These are phyloP conservation scores for Corynascus novoguineensis DNA, from an alignment of 495 filamentous ascomycete species.

Conservation along the genomic window DNA sequence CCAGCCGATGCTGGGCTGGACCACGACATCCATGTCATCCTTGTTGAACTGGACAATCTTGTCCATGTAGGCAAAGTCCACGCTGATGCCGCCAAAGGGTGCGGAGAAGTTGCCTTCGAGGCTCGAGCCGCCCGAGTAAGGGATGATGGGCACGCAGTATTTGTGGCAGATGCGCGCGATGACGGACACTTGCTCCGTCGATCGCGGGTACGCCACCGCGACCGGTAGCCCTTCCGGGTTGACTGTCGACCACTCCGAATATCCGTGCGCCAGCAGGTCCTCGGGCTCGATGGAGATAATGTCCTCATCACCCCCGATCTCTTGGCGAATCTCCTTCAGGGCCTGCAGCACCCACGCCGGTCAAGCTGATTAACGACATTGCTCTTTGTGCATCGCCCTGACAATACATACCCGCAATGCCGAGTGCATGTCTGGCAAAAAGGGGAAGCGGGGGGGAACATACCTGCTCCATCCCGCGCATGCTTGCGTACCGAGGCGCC, in stretches of 20 bases:
- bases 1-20: conserved; percentile 89
- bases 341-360: conserved; percentile 20
- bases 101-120: conserved; percentile 87
- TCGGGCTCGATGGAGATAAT: conserved; percentile 79
- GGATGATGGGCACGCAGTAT: conserved; percentile 79
- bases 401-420: too few relatives aligned
- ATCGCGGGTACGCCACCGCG: conserved; percentile 73
- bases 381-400: background rate
- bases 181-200: conserved; percentile 71
- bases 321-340: conserved; percentile 53
- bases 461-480: conserved; percentile 48
- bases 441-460: too few relatives aligned
- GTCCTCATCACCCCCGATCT: conserved; percentile 57
- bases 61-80: conserved; percentile 87
- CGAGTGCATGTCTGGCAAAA: too few relatives aligned
- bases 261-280: conserved; percentile 74
- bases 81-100: conserved; percentile 76
- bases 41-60: conserved; percentile 71
- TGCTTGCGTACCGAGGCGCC: conserved; percentile 43
- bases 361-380: background rate
- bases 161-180: conserved; percentile 79
- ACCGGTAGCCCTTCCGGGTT: conserved; percentile 74
- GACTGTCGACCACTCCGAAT: conserved; percentile 81
- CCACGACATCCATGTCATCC: conserved; percentile 86
- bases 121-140: conserved; percentile 81